Percentiles rank a stretch among this genome's conserved stretches.
These are phyloP conservation scores for Pseudomassariella vexata DNA, from an alignment of 2,329 filamentous ascomycete species.

Conservation along the genomic window DNA sequence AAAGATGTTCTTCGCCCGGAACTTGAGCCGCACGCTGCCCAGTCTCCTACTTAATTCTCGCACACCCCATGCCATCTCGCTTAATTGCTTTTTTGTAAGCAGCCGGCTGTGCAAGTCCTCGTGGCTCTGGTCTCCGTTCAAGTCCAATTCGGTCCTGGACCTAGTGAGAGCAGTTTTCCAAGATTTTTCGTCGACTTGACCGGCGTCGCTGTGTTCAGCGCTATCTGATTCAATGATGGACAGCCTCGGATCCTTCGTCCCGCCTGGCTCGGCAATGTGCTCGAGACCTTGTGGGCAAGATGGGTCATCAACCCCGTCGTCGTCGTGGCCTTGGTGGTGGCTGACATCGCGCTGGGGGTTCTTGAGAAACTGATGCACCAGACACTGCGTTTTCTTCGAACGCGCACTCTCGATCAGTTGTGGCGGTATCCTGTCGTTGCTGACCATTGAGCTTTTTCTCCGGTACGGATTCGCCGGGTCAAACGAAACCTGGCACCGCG, in stretches of 20 bases:
- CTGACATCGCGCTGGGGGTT: conserved; percentile 38
- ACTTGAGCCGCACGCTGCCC: conserved; percentile 74
- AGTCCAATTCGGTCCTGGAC: conserved; percentile 34
- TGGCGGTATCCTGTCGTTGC: conserved; percentile 37
- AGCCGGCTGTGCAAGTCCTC: conserved; percentile 60
- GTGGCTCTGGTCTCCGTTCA: conserved; percentile 22
- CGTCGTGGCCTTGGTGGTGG: conserved; percentile 12
- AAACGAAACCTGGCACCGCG: conserved; percentile 48
- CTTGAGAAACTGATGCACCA: conserved; percentile 61
- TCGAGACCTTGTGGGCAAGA: conserved; percentile 20
- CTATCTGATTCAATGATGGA: conserved; percentile 31
- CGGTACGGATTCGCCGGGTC: conserved; percentile 55
- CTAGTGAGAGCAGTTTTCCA: conserved; percentile 46
- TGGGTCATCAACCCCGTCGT: too few relatives aligned
- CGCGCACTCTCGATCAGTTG: conserved; percentile 28
- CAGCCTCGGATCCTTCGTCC: conserved; percentile 11
- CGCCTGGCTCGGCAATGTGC: conserved; percentile 28
- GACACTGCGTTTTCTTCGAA: conserved; percentile 47
- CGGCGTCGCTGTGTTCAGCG: conserved; percentile 35
- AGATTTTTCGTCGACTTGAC: conserved; percentile 50
- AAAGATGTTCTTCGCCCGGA: conserved; percentile 79
- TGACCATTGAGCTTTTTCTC: conserved; percentile 60
- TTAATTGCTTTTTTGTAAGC: conserved; percentile 88
- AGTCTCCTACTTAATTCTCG: conserved; percentile 82
- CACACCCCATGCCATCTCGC: conserved; percentile 96